Conservation (phyloP, 202 grass and related monocot genomes). For the Musa balbisiana region DNA sequence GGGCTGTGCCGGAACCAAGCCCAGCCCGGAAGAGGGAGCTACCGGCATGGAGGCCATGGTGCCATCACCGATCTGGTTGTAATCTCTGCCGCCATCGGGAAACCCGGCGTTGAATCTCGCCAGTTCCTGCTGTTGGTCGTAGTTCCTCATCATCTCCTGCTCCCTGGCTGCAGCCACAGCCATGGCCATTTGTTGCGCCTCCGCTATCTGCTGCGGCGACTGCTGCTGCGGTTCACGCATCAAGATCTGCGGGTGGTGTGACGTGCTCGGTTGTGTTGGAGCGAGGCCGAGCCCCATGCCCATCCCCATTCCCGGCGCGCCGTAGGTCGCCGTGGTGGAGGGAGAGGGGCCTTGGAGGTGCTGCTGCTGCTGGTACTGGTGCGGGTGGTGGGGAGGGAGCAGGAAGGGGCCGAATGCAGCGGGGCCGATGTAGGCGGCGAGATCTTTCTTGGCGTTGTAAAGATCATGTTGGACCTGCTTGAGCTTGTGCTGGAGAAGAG, state of each 20-base stretch:
- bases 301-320: neutral
- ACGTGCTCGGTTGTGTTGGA: neutral
- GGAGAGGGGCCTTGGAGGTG: neutral
- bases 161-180: neutral
- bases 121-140: neutral
- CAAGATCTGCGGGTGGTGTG: neutral
- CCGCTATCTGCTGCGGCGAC: neutral
- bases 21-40: neutral
- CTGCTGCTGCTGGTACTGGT: neutral
- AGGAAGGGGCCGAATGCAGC: conserved; percentile 15
- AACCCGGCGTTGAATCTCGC: neutral
- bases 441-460: neutral
- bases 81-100: neutral
- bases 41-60: neutral
- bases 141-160: neutral
- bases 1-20: neutral
- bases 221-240: neutral
- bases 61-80: neutral
- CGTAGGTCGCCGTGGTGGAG: neutral
- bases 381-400: neutral
- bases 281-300: neutral
- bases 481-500: neutral
- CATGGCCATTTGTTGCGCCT: neutral
- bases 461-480: neutral
- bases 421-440: neutral